Conservation (phyloP, 2,329 filamentous ascomycete species). For the Colletotrichum navitas region DNA sequence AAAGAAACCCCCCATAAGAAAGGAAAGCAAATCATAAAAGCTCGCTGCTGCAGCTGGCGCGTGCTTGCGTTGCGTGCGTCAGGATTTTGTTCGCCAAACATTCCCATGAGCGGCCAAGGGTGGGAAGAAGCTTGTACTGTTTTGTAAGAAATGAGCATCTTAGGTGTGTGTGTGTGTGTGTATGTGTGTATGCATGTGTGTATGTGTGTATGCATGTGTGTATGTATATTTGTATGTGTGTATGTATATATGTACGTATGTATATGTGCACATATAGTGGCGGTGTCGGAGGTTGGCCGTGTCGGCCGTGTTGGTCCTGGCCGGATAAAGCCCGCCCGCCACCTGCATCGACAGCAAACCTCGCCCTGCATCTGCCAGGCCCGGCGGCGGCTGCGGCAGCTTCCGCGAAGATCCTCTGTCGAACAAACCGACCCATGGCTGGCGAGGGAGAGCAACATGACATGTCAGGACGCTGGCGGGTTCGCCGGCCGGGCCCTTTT, state of each 20-base stretch:
- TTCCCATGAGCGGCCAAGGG: slow-evolving; percentile 10
- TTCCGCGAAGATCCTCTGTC: slow-evolving; percentile 17
- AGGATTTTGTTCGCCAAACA: slow-evolving; percentile 34
- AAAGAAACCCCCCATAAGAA: background rate
- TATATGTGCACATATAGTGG: background rate
- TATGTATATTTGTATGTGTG: background rate
- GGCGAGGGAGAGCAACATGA: too few species aligned
- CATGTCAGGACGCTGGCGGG: background rate
- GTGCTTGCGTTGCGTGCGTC: slow-evolving; percentile 9
- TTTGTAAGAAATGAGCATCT: slow-evolving; percentile 18
- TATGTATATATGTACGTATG: background rate
- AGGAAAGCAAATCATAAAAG: slow-evolving; percentile 1
- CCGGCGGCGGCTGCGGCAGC: slow-evolving; percentile 20
- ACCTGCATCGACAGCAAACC: slow-evolving; percentile 7
- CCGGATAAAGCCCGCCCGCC: background rate
- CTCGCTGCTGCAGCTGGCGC: background rate
- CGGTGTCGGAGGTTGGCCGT: background rate
- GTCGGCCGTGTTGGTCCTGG: background rate
- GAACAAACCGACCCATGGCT: slow-evolving; percentile 17
- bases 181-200: background rate
- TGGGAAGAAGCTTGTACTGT: too few species aligned
- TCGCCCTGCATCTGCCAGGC: slow-evolving; percentile 5
- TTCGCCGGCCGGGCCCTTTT: background rate
- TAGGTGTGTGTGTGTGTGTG: background rate
- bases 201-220: background rate